Base-by-base conservation (phyloP, 257 asterid species). In the Echium plantagineum region DNA sequence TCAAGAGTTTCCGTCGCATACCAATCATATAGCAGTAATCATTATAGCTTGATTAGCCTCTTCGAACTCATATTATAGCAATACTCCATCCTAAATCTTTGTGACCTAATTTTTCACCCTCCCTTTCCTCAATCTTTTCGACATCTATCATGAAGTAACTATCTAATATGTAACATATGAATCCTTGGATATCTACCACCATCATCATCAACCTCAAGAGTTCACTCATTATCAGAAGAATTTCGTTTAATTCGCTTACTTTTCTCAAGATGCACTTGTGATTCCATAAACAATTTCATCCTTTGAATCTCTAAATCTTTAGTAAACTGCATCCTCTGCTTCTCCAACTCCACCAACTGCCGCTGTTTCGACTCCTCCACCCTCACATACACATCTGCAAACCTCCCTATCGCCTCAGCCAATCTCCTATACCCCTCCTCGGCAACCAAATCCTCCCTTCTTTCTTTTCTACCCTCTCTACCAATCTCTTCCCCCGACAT, bases 101-200 rank as follows among this genome's bases (percentile, higher is more conserved):
- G 52, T 74, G 55, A 62, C 74, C 20, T 74, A 67, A 65, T 77
- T 91, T 76, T 21, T 84, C 68, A 62, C 65, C 64, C 63, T 88
- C 97, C 60, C 57, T 80, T 70, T 82, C 89, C 68, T 81, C 97
- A 52, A 75, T 83, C 95, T 88, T 88, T 74, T 88, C 98, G 73
- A 88, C 94, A 84, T 91, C 98, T 55, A 90, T 80, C 97, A 88
- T 91, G 82, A 91, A 88, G 83, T 91, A 91, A 61, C 86, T 96
- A 80, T 88, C 97, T 82, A 85, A 85, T 35, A 97, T 84, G 75
- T 88, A 0, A 28, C 3, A 28, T 28, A 6, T 28, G 87, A 64
- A 91, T 86, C 55, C 98, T 79, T 48, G 95, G 95, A 61, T 84
- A 95, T 58, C 69, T 66, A 67, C 95, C 94, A 77, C 98, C 94